Evolutionary conservation across 2,329 filamentous ascomycete species (phyloP), one percentile per base, ranked within the genome.

Genomic region (Sporothrix sp.): DNA sequence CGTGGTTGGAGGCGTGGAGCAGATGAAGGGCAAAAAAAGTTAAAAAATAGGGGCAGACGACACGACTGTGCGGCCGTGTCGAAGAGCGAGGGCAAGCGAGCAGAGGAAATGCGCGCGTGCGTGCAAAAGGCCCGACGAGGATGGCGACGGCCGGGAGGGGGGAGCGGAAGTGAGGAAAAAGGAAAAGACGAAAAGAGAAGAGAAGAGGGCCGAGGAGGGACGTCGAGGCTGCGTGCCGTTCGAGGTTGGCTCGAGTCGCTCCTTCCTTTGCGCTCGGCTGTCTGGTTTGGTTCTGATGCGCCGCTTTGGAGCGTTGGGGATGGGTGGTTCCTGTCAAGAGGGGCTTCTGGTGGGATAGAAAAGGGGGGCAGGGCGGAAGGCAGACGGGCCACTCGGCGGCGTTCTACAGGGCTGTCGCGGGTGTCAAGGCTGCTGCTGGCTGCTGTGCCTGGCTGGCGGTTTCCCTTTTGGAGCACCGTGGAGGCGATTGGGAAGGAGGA

Each of bases 361-460:
- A 20, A 28, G 33, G 33, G 23, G 44, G 44, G n/a, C 9, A 25
- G 33, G 23, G 44, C 21, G n/a, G 33, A 18, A 30, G 42, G 28
- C 42, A 18, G 40, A 11, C 43, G 30, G 32, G 32, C 36, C 36
- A 33, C 23, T 38, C 23, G n/a, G 44, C 33, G 25, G 25, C 35
- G 33, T 30, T 10, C 45, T 10, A 30, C 44, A 21, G 43, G 44
- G 44, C 44, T 47, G 44, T 4, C 13, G 32, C 32, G 14, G 28
- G 21, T 23, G 13, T 36, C 44, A 28, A 11, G n/a, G 10, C 32
- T 25, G 7, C 10, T 23, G 23, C 28, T 33, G 42, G 28, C 20
- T 25, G 21, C 14, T 46, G 20, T 21, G 30, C 18, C 48, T 35
- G 48, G 48, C 48, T 50, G 39, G 48, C 48, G 32, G 39, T 50